Base-by-base conservation (phyloP, 2,329 filamentous ascomycete species). In the Alternaria solani region DNA sequence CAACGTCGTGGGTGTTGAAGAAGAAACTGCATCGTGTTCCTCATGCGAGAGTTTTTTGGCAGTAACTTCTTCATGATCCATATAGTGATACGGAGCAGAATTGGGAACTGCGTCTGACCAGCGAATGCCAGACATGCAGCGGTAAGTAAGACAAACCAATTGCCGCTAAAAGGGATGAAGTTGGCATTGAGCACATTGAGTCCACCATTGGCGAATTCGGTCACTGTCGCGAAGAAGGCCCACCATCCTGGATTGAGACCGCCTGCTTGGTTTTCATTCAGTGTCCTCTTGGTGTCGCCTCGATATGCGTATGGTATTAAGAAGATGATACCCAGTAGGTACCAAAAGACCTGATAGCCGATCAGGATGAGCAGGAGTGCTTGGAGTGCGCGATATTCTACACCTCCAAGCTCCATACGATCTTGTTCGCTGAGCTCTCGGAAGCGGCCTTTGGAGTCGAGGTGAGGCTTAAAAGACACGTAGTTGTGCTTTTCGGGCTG, bases 1-100 rank as follows among this genome's bases (percentile, higher is more conserved):
- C 87, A 89, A 7, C 88, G 80, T 46, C 87, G 82, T 0, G 87
- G 88, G 70, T 90, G 86, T 52, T 89, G 83, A 11, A 90, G 82
- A 0, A 90, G 78, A 63, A 89, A 90, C 1, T 79, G 75, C 0
- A 89, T 75, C 0, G 84, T 83, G 36, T 84, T 81, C 2, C 77
- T 75, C 48, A 80, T 79, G 0, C 79, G 60, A 8, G 71, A 74
- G 51, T 74, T 55, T 5, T 78, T 71, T 0, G 84, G 82, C 0
- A 80, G 71, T 3, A 83, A 53, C 64, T 83, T 86, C 47, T 79
- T 84, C 66, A 85, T 81, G 7, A 72, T 74, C 87, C 87, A 90
- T 38, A 91, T 83, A 8, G 85, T 78, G 1, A 89, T 72, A 0
- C 88, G 82, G 0, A 89, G 80, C 53, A 88, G 81, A 20, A 87